phyloP scores from a whole-genome alignment of 495 filamentous ascomycete species.

The Podospora pseudocomata region DNA sequence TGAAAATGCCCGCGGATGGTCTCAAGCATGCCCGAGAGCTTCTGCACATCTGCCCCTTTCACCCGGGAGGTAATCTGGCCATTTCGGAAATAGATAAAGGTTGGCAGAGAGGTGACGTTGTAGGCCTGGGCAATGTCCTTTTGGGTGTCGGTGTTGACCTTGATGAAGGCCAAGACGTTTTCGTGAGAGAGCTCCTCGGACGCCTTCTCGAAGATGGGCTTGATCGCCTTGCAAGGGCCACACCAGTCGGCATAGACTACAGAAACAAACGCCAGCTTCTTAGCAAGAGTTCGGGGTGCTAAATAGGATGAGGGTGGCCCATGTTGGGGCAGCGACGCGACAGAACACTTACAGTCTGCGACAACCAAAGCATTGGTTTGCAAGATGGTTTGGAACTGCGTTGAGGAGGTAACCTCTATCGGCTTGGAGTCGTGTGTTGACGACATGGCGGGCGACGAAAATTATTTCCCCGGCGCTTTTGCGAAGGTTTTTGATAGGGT shows the following conservation, averaged over 20 bases:
- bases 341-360: conserved; percentile 68
- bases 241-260: conserved; percentile 88
- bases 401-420: conserved; percentile 64
- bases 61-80: conserved; percentile 62
- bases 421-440: conserved; percentile 41
- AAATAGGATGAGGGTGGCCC: background rate
- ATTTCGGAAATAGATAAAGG: conserved; percentile 86
- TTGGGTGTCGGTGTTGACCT: conserved; percentile 78
- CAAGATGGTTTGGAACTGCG: conserved; percentile 67
- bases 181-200: conserved; percentile 67
- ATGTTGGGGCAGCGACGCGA: conserved; percentile 19
- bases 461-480: background rate
- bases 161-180: conserved; percentile 74
- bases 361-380: conserved; percentile 69
- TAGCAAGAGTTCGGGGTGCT: background rate
- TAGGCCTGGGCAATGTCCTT: conserved; percentile 69
- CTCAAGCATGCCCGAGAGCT: conserved; percentile 64
- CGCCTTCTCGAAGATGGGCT: conserved; percentile 79
- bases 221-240: conserved; percentile 77
- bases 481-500: background rate
- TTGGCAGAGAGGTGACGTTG: conserved; percentile 70
- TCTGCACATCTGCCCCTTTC: conserved; percentile 65
- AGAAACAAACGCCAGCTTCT: conserved; percentile 12
- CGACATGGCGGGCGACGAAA: conserved; percentile 42
- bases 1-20: conserved; percentile 66